Percentiles rank a stretch among this genome's conserved stretches.
Conservation (phyloP, 305 asterid genomes). For the Fraxinus ornus region DNA sequence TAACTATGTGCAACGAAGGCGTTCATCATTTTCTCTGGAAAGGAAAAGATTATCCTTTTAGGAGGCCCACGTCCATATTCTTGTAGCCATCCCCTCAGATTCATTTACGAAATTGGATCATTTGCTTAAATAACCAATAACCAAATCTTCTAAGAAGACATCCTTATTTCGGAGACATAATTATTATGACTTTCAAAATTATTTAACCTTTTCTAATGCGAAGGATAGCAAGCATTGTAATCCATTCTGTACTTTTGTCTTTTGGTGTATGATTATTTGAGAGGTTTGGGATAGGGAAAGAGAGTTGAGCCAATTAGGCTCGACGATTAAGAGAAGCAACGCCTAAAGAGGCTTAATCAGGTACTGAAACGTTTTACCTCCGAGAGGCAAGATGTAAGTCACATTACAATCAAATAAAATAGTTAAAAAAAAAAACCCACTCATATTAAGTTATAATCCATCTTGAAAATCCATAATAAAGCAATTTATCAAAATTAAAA, state of each 20-base stretch:
- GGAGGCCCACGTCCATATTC: not conserved
- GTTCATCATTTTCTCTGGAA: not conserved
- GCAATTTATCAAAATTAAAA: not conserved
- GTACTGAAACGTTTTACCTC: not conserved
- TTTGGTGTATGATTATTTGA: not conserved
- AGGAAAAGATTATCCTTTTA: not conserved
- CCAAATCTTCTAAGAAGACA: not conserved
- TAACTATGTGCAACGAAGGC: not conserved
- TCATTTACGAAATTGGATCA: conserved; percentile 7
- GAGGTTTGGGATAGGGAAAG: not conserved
- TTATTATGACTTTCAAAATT: not conserved
- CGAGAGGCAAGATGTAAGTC: not conserved
- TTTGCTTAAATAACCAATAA: not conserved
- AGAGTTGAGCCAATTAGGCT: not conserved
- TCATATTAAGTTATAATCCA: not conserved
- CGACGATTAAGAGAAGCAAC: not conserved
- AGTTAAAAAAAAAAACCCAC: not conserved
- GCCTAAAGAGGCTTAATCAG: not conserved
- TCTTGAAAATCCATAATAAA: not conserved
- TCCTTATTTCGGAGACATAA: not conserved
- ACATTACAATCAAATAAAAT: not conserved
- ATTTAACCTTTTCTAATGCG: conserved; percentile 6
- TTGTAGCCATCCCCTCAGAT: not conserved
- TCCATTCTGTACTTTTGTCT: not conserved
- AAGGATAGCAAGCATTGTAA: not conserved